Base-by-base conservation (phyloP, 2,329 filamentous ascomycete genomes). In the Anthostomella pinea region DNA sequence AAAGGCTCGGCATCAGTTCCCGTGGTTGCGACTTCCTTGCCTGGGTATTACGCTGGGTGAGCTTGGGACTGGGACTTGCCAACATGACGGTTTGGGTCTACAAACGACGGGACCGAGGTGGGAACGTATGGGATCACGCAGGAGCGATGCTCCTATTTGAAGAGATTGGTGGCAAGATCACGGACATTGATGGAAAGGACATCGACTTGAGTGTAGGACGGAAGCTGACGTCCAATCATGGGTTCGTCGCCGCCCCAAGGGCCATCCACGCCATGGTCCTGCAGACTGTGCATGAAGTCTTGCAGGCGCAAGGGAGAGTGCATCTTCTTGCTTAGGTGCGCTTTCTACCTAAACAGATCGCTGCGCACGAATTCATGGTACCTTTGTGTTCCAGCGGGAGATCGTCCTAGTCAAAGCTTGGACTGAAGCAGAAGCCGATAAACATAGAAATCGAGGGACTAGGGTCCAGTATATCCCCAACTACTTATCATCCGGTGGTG, bases 91-190 rank as follows among this genome's bases (percentile, higher is more conserved):
- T 77, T 8, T 79, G 75, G 74, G 68, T 77, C 8, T 80, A 79
- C 59, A 70, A 68, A 43, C 56, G 59, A 15, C 60, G 64, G 14
- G 64, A 67, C 16, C 62, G 74, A 1, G 62, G 62, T 8, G 76
- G 67, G 8, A 79, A 80, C 58, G 63, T 74, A 1, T 80, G 75
- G 76, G 76, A 80, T 43, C 76, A 80, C 38, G 75, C 75, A 0
- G 76, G 76, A 2, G 76, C 75, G 0, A 77, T 79, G 72, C 51
- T 80, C 20, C 51, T 80, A 6, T 79, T 75, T 27, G 69, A 77
- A 41, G 76, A 80, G 52, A 63, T 70, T 2, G 76, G 76, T 1
- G 76, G 76, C 1, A 65, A 60, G 38, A 64, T 80, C 33, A 78
- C 74, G 0, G 76, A 80, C 43, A 64, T 77, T 0, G 61, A 71